phyloP scores from a whole-genome alignment of 257 asterid genomes.

The Petunia axillaris region DNA sequence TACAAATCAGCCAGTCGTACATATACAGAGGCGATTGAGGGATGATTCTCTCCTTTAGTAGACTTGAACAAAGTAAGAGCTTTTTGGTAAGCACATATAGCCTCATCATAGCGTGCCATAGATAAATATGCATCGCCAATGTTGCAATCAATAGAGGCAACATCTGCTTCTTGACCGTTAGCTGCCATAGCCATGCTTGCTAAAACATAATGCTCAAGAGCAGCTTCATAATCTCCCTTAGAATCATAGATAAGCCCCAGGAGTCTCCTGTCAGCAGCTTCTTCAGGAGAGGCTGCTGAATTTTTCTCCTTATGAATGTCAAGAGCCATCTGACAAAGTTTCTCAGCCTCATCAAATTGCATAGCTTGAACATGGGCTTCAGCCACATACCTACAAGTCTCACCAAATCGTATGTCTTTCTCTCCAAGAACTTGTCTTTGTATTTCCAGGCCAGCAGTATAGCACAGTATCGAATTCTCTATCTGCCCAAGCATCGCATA shows the following conservation, averaged over 20 bases:
- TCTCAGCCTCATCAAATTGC: slow-evolving; percentile 89
- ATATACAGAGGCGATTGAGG: slow-evolving; percentile 69
- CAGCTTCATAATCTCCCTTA: slow-evolving; percentile 72
- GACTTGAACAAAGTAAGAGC: slow-evolving; percentile 67
- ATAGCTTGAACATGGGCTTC: slow-evolving; percentile 94
- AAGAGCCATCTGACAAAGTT: slow-evolving; percentile 70
- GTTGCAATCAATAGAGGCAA: slow-evolving; percentile 79
- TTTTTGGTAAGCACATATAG: slow-evolving; percentile 74
- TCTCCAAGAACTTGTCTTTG: slow-evolving; percentile 82
- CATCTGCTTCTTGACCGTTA: slow-evolving; percentile 62
- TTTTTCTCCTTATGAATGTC: slow-evolving; percentile 60
- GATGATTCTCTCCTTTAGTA: slow-evolving; percentile 71
- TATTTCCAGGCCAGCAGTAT: slow-evolving; percentile 84
- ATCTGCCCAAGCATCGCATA: slow-evolving; percentile 84
- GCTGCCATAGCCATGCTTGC: slow-evolving; percentile 91
- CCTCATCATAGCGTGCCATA: slow-evolving; percentile 75
- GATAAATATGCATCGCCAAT: slow-evolving; percentile 86
- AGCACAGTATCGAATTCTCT: slow-evolving; percentile 71
- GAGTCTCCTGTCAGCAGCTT: slow-evolving; percentile 86
- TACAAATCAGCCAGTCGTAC: slow-evolving; percentile 83
- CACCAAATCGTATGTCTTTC: slow-evolving; percentile 74
- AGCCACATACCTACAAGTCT: slow-evolving; percentile 88
- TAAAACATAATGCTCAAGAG: slow-evolving; percentile 87
- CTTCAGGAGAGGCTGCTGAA: slow-evolving; percentile 62
- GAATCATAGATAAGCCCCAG: slow-evolving; percentile 87